phyloP scores from a whole-genome alignment of 257 asterid genomes.

The Coffea eugenioides region DNA sequence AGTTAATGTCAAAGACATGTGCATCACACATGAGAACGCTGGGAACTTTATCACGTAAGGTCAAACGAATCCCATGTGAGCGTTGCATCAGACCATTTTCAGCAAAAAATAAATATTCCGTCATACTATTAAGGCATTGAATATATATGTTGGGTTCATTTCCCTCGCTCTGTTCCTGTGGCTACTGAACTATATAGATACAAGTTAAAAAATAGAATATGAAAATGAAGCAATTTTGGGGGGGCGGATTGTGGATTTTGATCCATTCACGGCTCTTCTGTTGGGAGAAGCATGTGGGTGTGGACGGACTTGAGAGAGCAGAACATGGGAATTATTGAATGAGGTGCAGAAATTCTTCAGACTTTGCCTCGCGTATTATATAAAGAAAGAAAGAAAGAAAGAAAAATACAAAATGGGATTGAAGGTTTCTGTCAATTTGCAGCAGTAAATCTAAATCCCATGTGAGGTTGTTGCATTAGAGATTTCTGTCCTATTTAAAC shows the following conservation, averaged over 20 bases:
- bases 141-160: slow-evolving; percentile 10
- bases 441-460: slow-evolving; percentile 23
- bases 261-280: slow-evolving; percentile 23
- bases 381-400: not conserved
- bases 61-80: slow-evolving; percentile 46
- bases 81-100: slow-evolving; percentile 23
- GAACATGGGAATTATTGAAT: slow-evolving; percentile 44
- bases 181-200: slow-evolving; percentile 1
- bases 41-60: slow-evolving; percentile 24
- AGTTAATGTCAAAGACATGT: slow-evolving; percentile 30
- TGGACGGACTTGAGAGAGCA: slow-evolving; percentile 12
- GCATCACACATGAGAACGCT: slow-evolving; percentile 27
- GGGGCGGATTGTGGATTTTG: slow-evolving; percentile 2
- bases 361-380: slow-evolving; percentile 4
- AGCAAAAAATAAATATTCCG: not conserved
- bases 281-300: slow-evolving; percentile 33
- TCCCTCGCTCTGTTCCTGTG: not conserved
- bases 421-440: slow-evolving; percentile 15
- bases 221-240: slow-evolving; percentile 9
- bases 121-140: slow-evolving; percentile 13
- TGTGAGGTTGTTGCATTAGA: slow-evolving; percentile 36
- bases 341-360: slow-evolving; percentile 19
- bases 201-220: not conserved
- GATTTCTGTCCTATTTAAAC: slow-evolving; percentile 22
- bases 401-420: not conserved